Conservation (phyloP, 108 stramenopile species). For the Tribonema minus region DNA sequence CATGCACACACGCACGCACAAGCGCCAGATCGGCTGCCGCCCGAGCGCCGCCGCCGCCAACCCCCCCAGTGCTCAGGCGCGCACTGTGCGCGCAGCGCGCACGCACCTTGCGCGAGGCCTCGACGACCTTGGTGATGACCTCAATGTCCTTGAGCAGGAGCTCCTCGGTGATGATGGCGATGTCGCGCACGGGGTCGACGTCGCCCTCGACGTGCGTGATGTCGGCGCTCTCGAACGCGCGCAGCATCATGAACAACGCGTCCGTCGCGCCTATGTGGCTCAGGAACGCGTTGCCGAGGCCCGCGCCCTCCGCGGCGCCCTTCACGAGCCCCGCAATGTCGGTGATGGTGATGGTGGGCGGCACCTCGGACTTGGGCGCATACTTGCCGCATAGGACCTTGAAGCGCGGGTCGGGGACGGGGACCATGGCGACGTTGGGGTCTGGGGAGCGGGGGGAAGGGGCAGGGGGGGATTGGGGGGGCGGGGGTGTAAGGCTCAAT, state of each 20-base stretch:
- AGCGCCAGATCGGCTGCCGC: too few relatives aligned
- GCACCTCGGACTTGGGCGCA: slow-evolving; percentile 70
- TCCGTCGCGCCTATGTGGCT: slow-evolving; percentile 26
- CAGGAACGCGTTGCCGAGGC: slow-evolving; percentile 95
- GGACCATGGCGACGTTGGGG: slow-evolving; percentile 89
- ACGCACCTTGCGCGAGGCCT: slow-evolving; percentile 14
- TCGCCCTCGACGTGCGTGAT: slow-evolving; percentile 97
- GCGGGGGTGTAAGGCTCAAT: not conserved
- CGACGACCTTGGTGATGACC: slow-evolving; percentile 25
- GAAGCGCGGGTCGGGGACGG: slow-evolving; percentile 97
- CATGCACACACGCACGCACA: too few relatives aligned
- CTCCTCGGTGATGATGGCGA: slow-evolving; percentile 95
- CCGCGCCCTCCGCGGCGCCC: slow-evolving; percentile 97
- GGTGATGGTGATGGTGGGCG: slow-evolving; percentile 86
- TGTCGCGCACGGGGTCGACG: slow-evolving; percentile 97
- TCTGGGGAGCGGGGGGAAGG: slow-evolving; percentile 47
- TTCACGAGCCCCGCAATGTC: slow-evolving; percentile 98
- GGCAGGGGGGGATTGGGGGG: not conserved
- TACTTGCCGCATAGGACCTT: slow-evolving; percentile 81
- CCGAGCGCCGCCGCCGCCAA: too few relatives aligned
- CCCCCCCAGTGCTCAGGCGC: too few relatives aligned
- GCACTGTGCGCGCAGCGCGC: too few relatives aligned
- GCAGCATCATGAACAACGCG: slow-evolving; percentile 66
- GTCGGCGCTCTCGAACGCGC: slow-evolving; percentile 94
- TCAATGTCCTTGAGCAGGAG: slow-evolving; percentile 58